A percentile compares a stretch with the other conserved stretches of the same genome.
phyloP scores from a whole-genome alignment of 2,329 filamentous ascomycete species.

The Aspergillus sp. region DNA sequence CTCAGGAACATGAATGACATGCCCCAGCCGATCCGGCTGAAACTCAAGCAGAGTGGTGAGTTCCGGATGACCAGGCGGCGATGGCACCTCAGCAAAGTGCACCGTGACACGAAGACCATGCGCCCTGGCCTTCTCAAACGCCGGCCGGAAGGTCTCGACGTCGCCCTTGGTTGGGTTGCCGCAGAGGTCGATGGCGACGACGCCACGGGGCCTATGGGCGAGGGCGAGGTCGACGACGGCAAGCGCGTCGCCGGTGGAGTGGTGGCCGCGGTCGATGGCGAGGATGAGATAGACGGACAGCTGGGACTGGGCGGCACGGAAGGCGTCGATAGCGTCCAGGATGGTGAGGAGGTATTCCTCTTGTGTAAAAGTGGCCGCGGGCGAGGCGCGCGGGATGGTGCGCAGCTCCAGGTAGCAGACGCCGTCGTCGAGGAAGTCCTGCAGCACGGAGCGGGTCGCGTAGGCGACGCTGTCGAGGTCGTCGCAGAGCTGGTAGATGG shows the following conservation, averaged over 20 bases:
- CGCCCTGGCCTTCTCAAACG: conserved; percentile 57
- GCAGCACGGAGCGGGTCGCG: conserved; percentile 64
- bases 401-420: conserved; percentile 76
- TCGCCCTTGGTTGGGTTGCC: conserved; percentile 67
- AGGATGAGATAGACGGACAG: conserved; percentile 68
- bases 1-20: conserved; percentile 72
- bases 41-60: conserved; percentile 63
- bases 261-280: conserved; percentile 68
- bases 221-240: conserved; percentile 64
- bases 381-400: conserved; percentile 69
- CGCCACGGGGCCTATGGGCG: conserved; percentile 50
- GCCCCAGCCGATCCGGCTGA: conserved; percentile 67
- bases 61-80: conserved; percentile 52
- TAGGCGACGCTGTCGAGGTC: conserved; percentile 58
- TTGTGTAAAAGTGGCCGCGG: conserved; percentile 54
- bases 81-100: conserved; percentile 74
- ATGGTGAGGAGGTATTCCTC: conserved; percentile 64
- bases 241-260: conserved; percentile 56
- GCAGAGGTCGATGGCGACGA: conserved; percentile 76
- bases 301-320: conserved; percentile 37
- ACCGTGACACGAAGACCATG: conserved; percentile 64
- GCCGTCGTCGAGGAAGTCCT: conserved; percentile 66
- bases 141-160: conserved; percentile 57
- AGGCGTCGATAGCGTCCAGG: conserved; percentile 59
- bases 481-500: conserved; percentile 74